Evolutionary conservation across 83 land plant genomes (phyloP).

Genomic region (Thuja plicata): DNA sequence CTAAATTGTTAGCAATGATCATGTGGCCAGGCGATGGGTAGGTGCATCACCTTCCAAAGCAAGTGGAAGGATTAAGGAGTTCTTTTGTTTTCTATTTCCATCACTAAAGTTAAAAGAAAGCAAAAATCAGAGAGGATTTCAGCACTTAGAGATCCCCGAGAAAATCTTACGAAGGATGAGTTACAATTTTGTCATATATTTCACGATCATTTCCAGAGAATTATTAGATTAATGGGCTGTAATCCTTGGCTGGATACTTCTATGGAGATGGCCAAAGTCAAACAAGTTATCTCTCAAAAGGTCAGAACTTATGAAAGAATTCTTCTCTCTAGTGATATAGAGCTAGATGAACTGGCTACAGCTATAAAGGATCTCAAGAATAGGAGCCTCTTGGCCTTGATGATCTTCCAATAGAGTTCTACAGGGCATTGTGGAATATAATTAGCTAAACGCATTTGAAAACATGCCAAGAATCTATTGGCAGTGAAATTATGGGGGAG

Average conservation of each 20-base stretch:
- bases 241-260: background rate
- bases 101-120: background rate
- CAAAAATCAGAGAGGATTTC: background rate
- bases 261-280: background rate
- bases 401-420: background rate
- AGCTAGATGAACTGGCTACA: background rate
- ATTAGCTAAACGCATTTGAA: background rate
- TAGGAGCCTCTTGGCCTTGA: background rate
- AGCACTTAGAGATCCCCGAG: background rate
- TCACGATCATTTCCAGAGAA: background rate
- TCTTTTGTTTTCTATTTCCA: background rate
- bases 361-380: background rate
- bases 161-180: background rate
- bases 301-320: background rate
- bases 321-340: background rate
- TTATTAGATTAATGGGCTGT: background rate
- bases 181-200: background rate
- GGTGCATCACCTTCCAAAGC: background rate
- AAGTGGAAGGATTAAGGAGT: background rate
- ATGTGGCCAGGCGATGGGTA: background rate
- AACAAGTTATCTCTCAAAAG: background rate
- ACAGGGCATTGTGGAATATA: background rate
- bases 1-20: too few species aligned
- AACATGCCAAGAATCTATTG: background rate
- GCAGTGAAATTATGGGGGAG: background rate